phyloP scores from a whole-genome alignment of 129 eudicot species.

The Scalesia atractyloides region DNA sequence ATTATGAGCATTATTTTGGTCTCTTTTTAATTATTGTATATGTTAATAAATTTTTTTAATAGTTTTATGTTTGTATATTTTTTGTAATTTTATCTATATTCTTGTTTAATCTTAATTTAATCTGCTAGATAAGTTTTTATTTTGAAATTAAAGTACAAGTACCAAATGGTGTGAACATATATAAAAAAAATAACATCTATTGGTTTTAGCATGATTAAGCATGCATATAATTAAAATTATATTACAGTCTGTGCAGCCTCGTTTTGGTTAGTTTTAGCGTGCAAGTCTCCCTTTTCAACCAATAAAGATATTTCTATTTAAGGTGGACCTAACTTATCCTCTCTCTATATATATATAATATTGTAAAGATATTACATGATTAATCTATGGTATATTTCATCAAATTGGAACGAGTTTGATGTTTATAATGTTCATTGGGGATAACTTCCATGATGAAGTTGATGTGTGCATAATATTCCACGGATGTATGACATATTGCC shows the following conservation, averaged over 20 bases:
- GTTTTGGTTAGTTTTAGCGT: neutral
- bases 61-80: no score
- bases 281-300: conserved; percentile 9
- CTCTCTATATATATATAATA: neutral
- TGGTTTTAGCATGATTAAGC: neutral
- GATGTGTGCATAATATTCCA: neutral
- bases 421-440: neutral
- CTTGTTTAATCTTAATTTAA: neutral
- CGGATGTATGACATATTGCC: neutral
- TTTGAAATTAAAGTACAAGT: neutral
- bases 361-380: neutral
- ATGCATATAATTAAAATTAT: neutral
- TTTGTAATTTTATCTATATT: neutral
- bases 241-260: neutral
- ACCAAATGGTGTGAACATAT: neutral
- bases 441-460: neutral
- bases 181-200: neutral
- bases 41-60: neutral
- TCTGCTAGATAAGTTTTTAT: neutral
- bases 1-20: no score
- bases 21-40: neutral
- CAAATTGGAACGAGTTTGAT: neutral
- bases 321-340: neutral
- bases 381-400: neutral
- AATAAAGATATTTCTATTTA: neutral